Percentiles rank a stretch among this genome's conserved stretches.
Conservation (phyloP, 2,329 filamentous ascomycete genomes). For the Penicillium sp. region DNA sequence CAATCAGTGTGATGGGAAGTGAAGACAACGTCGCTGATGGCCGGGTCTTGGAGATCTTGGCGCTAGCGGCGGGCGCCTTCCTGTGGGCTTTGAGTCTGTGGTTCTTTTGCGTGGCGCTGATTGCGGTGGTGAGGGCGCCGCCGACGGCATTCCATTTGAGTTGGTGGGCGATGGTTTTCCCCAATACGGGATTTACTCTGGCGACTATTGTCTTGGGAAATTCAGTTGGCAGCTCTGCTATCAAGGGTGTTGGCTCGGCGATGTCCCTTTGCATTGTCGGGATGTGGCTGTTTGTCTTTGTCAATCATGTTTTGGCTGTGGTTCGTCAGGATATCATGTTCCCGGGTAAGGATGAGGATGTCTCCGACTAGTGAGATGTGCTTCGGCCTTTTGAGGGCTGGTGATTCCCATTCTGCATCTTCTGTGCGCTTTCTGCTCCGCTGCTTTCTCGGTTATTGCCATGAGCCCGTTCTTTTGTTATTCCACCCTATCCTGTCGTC, state of each 20-base stretch:
- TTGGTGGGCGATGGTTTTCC: conserved; percentile 69
- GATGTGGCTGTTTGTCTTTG: conserved; percentile 58
- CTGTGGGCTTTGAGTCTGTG: conserved; percentile 66
- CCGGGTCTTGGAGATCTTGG: conserved; percentile 49
- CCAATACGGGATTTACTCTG: conserved; percentile 65
- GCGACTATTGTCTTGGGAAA: conserved; percentile 60
- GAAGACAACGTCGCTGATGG: conserved; percentile 28
- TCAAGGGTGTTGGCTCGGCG: conserved; percentile 58
- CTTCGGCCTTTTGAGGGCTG: neutral
- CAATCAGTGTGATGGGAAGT: conserved; percentile 51
- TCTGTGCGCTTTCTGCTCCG: neutral
- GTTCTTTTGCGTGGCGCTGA: conserved; percentile 56
- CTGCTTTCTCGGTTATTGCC: too few species aligned
- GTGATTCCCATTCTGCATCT: neutral
- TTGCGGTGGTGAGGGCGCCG: conserved; percentile 48
- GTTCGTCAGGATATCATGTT: conserved; percentile 56
- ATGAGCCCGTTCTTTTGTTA: neutral
- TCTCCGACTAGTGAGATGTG: conserved; percentile 27
- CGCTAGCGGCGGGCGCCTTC: conserved; percentile 56
- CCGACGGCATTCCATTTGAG: conserved; percentile 53
- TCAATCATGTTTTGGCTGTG: conserved; percentile 55
- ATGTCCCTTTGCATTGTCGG: conserved; percentile 59
- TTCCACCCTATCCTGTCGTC: neutral
- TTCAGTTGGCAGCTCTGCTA: conserved; percentile 53
- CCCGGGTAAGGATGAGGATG: conserved; percentile 64